Evolutionary conservation across 176 grass and related monocot species (phyloP).

Genomic region (Avena eriantha): DNA sequence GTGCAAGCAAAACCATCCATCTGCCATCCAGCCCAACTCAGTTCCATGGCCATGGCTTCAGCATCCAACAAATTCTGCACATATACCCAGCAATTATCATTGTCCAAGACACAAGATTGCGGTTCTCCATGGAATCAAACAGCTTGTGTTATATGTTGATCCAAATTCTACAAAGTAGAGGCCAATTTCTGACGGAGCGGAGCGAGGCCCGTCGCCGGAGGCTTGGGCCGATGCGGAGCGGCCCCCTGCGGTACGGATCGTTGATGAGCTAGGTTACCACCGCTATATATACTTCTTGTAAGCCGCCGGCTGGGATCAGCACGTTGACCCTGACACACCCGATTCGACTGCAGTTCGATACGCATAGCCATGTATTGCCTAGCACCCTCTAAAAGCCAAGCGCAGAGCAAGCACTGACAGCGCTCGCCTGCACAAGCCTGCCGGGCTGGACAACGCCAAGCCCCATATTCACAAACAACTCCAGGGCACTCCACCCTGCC

Average conservation of each 20-base stretch:
- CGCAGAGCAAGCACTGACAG: conserved; percentile 62
- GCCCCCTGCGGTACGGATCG: too few species aligned
- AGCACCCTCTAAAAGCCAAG: conserved; percentile 59
- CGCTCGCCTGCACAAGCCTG: conserved; percentile 66
- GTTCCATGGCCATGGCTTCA: conserved; percentile 61
- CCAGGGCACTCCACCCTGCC: conserved; percentile 35
- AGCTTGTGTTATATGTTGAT: too few species aligned
- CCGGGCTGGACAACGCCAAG: conserved; percentile 46
- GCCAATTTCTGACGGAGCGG: too few species aligned
- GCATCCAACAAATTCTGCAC: conserved; percentile 71
- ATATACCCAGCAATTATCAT: conserved; percentile 79
- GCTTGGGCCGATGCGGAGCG: too few species aligned
- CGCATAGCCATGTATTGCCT: conserved; percentile 65
- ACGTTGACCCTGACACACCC: conserved; percentile 54
- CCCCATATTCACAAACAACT: conserved; percentile 64
- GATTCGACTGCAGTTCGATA: conserved; percentile 51
- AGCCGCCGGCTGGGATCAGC: too few species aligned
- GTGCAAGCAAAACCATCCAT: conserved; percentile 76
- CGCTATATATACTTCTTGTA: too few species aligned
- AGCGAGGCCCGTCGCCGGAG: too few species aligned
- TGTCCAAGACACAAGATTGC: conserved; percentile 79
- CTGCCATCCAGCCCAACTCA: conserved; percentile 58
- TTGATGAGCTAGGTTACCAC: too few species aligned
- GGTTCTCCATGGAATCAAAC: conserved; percentile 52
- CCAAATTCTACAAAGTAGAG: too few species aligned